Conservation (phyloP, 2,329 filamentous ascomycete genomes). For the Phaeosphaeriaceae sp. region DNA sequence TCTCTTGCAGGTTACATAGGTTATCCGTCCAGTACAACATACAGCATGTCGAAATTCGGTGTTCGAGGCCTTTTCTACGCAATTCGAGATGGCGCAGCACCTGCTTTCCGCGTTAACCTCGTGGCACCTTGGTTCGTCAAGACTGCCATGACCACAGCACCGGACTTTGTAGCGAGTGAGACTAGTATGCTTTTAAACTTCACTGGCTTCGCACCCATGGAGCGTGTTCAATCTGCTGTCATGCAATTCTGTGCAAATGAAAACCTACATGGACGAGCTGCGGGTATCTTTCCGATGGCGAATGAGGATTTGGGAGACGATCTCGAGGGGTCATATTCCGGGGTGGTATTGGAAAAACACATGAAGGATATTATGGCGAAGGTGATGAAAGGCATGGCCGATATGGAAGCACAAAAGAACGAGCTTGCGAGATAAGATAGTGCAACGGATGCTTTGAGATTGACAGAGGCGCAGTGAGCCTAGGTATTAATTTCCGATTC, state of each 20-base stretch:
- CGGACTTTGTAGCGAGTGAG: constrained; percentile 16
- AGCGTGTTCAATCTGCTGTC: constrained; percentile 27
- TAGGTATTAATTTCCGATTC: no score
- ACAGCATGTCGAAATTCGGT: constrained; percentile 37
- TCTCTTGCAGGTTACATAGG: constrained; percentile 33
- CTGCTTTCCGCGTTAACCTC: constrained; percentile 30
- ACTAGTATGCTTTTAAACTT: constrained; percentile 14
- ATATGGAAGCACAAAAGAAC: constrained; percentile 4
- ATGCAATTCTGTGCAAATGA: constrained; percentile 22
- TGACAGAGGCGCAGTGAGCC: no score
- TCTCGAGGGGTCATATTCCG: constrained; percentile 22
- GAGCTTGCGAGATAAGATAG: constrained; percentile 5
- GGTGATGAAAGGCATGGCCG: constrained; percentile 10
- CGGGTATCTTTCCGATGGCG: constrained; percentile 24
- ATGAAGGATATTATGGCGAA: constrained; percentile 10
- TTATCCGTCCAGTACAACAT: constrained; percentile 29
- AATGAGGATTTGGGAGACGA: constrained; percentile 29
- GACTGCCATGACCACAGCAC: constrained; percentile 24
- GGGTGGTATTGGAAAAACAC: constrained; percentile 13
- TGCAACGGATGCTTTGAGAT: no score
- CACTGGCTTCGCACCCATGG: constrained; percentile 27
- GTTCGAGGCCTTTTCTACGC: constrained; percentile 35
- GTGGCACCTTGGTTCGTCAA: constrained; percentile 38
- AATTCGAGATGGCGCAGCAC: constrained; percentile 22
- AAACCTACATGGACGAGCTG: constrained; percentile 20